Conservation (phyloP, 257 asterid species). For the Solanum appendiculatum region DNA sequence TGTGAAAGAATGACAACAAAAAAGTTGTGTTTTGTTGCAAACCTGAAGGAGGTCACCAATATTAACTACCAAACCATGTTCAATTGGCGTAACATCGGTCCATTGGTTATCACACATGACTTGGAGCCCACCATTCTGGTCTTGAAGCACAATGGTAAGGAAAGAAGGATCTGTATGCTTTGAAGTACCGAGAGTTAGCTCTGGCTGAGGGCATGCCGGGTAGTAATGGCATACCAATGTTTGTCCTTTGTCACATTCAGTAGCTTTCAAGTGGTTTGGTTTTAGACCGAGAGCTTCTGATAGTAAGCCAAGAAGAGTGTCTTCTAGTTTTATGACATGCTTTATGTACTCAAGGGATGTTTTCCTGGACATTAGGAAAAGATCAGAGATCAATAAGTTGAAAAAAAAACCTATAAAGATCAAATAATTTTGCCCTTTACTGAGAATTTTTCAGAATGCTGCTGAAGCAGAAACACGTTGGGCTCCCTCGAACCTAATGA, state of each 20-base stretch:
- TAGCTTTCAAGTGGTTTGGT: conserved; percentile 14
- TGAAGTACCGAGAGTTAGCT: conserved; percentile 44
- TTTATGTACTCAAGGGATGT: conserved; percentile 27
- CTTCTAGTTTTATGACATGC: conserved; percentile 24
- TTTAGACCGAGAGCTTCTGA: conserved; percentile 70
- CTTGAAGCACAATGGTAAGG: conserved; percentile 54
- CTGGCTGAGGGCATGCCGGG: conserved; percentile 66
- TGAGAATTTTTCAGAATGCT: too few species aligned
- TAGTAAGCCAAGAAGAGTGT: conserved; percentile 29
- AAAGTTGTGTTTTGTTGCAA: background rate
- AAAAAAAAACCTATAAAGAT: too few species aligned
- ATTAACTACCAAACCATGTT: conserved; percentile 48
- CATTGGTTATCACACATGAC: conserved; percentile 41
- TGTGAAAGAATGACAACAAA: too few species aligned
- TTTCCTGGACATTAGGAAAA: conserved; percentile 19
- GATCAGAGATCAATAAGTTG: background rate
- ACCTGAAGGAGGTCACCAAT: conserved; percentile 74
- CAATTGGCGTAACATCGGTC: conserved; percentile 30
- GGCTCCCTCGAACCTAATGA: too few species aligned
- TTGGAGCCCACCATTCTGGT: conserved; percentile 67
- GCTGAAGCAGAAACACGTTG: too few species aligned
- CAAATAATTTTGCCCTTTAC: too few species aligned
- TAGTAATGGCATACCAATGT: conserved; percentile 42
- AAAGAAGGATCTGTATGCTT: conserved; percentile 56
- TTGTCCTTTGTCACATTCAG: conserved; percentile 33